These are phyloP conservation scores for Aspergillus homomorphus DNA, from an alignment of 495 filamentous ascomycete genomes.

Conservation along the genomic window DNA sequence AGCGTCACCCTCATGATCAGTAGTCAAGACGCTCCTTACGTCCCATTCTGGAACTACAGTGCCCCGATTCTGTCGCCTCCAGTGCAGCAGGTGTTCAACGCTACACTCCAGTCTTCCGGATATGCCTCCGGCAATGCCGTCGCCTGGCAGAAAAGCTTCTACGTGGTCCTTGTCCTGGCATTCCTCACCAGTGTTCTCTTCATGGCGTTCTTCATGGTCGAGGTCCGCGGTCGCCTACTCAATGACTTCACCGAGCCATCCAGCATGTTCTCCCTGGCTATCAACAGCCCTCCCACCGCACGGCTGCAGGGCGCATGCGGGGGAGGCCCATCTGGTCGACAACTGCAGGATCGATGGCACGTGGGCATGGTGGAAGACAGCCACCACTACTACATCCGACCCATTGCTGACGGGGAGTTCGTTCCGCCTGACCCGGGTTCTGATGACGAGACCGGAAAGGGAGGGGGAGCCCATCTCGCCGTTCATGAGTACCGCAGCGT, in stretches of 20 bases:
- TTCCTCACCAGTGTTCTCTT: slow-evolving; percentile 62
- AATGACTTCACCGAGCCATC: slow-evolving; percentile 75
- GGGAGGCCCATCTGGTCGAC: slow-evolving; percentile 50
- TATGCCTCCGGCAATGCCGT: slow-evolving; percentile 60
- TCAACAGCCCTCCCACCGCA: slow-evolving; percentile 61
- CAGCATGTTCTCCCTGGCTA: slow-evolving; percentile 65
- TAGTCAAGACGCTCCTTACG: slow-evolving; percentile 51
- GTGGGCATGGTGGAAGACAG: slow-evolving; percentile 45
- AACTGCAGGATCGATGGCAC: slow-evolving; percentile 59
- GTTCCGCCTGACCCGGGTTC: background rate
- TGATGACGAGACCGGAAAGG: background rate
- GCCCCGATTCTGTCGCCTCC: slow-evolving; percentile 30
- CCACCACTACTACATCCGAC: slow-evolving; percentile 38
- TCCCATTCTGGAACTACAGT: slow-evolving; percentile 55
- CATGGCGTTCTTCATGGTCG: slow-evolving; percentile 53
- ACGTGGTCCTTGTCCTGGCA: slow-evolving; percentile 56
- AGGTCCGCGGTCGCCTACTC: slow-evolving; percentile 52
- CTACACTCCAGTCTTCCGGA: slow-evolving; percentile 52
- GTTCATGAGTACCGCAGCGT: background rate
- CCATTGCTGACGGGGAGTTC: slow-evolving; percentile 27
- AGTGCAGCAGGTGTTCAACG: slow-evolving; percentile 52
- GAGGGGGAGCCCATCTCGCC: background rate
- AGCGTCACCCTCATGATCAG: slow-evolving; percentile 60
- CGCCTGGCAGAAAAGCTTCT: slow-evolving; percentile 60
- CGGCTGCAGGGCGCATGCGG: slow-evolving; percentile 61